These are phyloP conservation scores for Ustilaginoidea virens DNA, from an alignment of 2,329 filamentous ascomycete genomes.

Conservation along the genomic window DNA sequence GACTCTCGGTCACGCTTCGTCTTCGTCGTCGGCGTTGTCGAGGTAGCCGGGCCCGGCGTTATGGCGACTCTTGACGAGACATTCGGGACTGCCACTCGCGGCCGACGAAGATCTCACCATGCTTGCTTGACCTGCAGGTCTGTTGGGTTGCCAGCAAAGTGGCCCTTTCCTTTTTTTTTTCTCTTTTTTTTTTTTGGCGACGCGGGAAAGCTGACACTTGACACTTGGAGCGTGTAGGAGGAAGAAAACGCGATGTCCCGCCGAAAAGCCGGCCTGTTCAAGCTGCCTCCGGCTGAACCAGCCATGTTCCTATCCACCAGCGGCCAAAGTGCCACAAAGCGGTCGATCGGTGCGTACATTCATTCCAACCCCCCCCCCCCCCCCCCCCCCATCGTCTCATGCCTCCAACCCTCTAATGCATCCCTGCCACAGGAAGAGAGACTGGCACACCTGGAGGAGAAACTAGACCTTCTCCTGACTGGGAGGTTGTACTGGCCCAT, in stretches of 20 bases:
- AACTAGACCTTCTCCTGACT: constrained; percentile 32
- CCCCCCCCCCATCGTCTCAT: no score
- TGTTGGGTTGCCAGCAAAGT: no score
- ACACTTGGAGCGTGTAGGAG: no score
- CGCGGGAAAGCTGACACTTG: no score
- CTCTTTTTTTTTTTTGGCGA: no score
- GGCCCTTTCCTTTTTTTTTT: constrained; percentile 7
- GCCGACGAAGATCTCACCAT: constrained; percentile 23
- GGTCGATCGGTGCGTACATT: constrained; percentile 31
- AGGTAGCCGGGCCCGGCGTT: constrained; percentile 1
- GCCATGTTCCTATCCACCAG: constrained; percentile 27
- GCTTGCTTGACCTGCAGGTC: constrained; percentile 34
- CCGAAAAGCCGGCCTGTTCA: constrained; percentile 34
- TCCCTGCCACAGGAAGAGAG: constrained; percentile 31
- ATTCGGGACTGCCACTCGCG: constrained; percentile 12
- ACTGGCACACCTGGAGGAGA: constrained; percentile 34
- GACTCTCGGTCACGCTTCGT: neutral
- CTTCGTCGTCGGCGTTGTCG: neutral
- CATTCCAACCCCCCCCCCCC: neutral
- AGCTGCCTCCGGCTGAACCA: constrained; percentile 33
- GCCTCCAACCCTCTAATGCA: no score
- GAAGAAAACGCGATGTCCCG: constrained; percentile 36
- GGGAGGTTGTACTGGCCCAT: constrained; percentile 19
- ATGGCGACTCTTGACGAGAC: constrained; percentile 19
- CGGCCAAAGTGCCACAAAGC: constrained; percentile 20